These are phyloP conservation scores for Suillus paluster DNA, from an alignment of 768 basidiomycete genomes.

Conservation along the genomic window DNA sequence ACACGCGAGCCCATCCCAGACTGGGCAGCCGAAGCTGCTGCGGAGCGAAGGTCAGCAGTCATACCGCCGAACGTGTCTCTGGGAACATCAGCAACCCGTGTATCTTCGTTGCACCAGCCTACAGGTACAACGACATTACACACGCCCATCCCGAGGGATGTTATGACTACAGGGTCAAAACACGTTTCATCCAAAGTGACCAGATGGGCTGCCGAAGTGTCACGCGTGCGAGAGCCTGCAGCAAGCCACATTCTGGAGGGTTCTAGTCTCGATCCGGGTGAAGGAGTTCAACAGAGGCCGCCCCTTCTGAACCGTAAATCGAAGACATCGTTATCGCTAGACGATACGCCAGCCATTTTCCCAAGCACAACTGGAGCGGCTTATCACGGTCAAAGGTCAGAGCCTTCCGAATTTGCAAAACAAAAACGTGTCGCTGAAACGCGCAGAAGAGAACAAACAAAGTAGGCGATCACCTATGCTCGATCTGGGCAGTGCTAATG, in stretches of 20 bases:
- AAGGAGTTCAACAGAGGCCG: background rate
- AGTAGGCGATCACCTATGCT: background rate
- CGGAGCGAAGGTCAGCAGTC: background rate
- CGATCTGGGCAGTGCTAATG: background rate
- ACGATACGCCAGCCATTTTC: background rate
- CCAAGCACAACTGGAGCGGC: background rate
- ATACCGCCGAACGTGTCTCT: background rate
- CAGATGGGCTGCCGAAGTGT: constrained; percentile 1
- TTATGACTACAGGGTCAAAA: background rate
- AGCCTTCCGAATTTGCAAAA: constrained; percentile 2
- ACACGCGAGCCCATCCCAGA: background rate
- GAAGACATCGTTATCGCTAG: background rate
- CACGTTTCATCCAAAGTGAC: background rate
- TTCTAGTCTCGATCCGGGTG: constrained; percentile 1
- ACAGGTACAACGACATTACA: background rate
- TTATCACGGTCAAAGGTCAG: background rate
- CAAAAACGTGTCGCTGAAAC: constrained; percentile 1
- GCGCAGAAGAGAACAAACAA: background rate
- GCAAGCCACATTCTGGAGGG: background rate
- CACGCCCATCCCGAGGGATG: background rate
- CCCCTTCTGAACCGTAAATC: background rate
- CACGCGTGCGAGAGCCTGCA: constrained; percentile 1
- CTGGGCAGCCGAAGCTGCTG: constrained; percentile 1
- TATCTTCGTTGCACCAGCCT: background rate
- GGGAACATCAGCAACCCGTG: background rate